Base-by-base conservation (phyloP, 2,329 filamentous ascomycete species). In the Calonectria fujianensis region DNA sequence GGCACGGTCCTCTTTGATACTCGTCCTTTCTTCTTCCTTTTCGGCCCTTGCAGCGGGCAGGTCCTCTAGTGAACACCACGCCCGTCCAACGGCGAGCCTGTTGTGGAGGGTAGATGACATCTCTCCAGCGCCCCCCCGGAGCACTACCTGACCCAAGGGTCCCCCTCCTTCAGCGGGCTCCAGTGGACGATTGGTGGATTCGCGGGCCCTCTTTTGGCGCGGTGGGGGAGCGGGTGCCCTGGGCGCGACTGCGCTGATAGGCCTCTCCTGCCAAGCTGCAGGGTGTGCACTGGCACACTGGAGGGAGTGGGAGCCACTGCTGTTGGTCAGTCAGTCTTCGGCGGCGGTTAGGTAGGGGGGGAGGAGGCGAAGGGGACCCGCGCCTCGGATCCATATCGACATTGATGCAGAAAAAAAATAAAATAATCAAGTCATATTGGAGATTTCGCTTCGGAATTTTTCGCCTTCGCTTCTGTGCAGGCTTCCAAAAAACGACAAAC, bases 101-200 rank as follows among this genome's bases (percentile, higher is more conserved):
- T 61, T 61, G 57, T 27, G 57, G 57, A 61, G 32, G n/a, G 57
- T 39, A 61, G 57, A 61, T 61, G 57, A 61, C 57, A 61, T 61
- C 57, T 59, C 31, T 39, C 32, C 57, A 64, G 39, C 59, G 32
- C 29, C 54, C 54, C 27, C 9, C 54, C 45, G 27, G 63, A 66
- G 63, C 29, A 39, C 45, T 35, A 67, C 48, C 20, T 35, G 29
- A n/a, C 31, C 32, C 57, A 61, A 52, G 45, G 64, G 48, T 67
- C 45, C 48, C n/a, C 39, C 29, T 27, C 37, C 57, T 45, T 61
- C 54, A 57, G 61, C 54, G 57, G 72, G 50, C 35, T 70, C 59
- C 59, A 70, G 20, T 24, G 59, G 61, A 27, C 52, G 48, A 70
- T 70, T 70, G 72, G 59, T 66, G 59, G 67, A 66, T 61, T 37